Conservation (phyloP, 371 early-diverging fungal species). For the Circinella minor region DNA sequence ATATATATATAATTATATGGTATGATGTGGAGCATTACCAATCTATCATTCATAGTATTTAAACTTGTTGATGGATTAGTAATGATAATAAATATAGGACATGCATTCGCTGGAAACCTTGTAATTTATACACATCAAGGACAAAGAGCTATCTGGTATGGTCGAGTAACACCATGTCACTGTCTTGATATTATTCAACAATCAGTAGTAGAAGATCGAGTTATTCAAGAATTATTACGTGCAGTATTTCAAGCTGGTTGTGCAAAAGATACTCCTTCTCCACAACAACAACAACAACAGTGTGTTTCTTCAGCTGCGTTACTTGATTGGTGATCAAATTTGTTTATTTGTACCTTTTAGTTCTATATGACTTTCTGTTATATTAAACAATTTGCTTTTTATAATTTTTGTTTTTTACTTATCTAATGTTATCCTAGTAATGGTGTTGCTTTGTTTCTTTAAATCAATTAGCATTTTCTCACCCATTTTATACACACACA, state of each 20-base stretch:
- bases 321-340: background rate
- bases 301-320: background rate
- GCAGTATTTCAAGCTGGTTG: constrained; percentile 41
- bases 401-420: no score
- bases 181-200: constrained; percentile 40
- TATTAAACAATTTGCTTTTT: no score
- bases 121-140: constrained; percentile 43
- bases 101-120: constrained; percentile 48
- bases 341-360: background rate
- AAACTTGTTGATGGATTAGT: background rate
- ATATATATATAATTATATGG: background rate
- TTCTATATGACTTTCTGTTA: no score
- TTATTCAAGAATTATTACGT: constrained; percentile 36
- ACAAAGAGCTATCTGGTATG: constrained; percentile 49
- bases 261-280: background rate
- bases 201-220: constrained; percentile 32
- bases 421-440: no score
- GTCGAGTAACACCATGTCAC: constrained; percentile 45
- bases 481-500: no score
- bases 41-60: no score
- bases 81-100: constrained; percentile 16
- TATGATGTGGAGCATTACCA: no score
- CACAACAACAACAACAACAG: background rate
- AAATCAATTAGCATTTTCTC: no score
- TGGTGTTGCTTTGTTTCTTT: no score